A percentile compares a stretch with the other conserved stretches of the same genome.
These are phyloP conservation scores for Aristolochia californica DNA, from an alignment of 164 flowering plant genomes.

Conservation along the genomic window DNA sequence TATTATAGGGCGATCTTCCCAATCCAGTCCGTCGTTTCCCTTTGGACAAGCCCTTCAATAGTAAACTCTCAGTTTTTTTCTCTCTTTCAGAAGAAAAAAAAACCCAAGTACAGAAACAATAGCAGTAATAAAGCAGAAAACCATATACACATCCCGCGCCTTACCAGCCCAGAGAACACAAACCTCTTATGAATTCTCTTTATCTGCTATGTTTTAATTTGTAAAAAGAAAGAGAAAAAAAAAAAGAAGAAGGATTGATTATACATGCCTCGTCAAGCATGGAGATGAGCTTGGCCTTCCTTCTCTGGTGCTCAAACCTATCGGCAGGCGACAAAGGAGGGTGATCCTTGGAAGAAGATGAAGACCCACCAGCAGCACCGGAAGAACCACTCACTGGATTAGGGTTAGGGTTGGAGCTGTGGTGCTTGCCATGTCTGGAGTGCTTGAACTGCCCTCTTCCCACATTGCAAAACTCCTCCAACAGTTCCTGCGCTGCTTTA, in stretches of 20 bases:
- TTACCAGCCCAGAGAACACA: no score
- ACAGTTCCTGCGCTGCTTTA: conserved; percentile 67
- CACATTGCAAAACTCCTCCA: conserved; percentile 93
- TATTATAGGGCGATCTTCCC: conserved; percentile 10
- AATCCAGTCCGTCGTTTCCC: conserved; percentile 7
- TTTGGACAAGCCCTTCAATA: conserved; percentile 6
- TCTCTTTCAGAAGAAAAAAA: background rate
- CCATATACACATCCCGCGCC: no score
- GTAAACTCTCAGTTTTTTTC: background rate
- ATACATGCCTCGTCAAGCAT: conserved; percentile 96
- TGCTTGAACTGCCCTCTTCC: conserved; percentile 53
- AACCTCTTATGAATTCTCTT: no score
- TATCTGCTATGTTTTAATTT: background rate
- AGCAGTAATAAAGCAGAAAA: background rate
- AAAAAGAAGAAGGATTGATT: conserved; percentile 12
- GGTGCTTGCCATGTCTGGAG: conserved; percentile 14
- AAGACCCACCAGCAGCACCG: conserved; percentile 25
- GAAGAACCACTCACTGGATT: conserved; percentile 12
- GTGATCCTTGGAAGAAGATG: conserved; percentile 46
- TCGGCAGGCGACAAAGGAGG: conserved; percentile 68
- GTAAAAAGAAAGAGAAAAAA: background rate
- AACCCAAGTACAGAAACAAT: conserved; percentile 3
- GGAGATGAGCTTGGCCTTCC: conserved; percentile 80
- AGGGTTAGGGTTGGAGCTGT: conserved; percentile 36
- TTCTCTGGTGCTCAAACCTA: conserved; percentile 77